phyloP scores from a whole-genome alignment of 2,329 filamentous ascomycete species.

The Fusarium concolor region DNA sequence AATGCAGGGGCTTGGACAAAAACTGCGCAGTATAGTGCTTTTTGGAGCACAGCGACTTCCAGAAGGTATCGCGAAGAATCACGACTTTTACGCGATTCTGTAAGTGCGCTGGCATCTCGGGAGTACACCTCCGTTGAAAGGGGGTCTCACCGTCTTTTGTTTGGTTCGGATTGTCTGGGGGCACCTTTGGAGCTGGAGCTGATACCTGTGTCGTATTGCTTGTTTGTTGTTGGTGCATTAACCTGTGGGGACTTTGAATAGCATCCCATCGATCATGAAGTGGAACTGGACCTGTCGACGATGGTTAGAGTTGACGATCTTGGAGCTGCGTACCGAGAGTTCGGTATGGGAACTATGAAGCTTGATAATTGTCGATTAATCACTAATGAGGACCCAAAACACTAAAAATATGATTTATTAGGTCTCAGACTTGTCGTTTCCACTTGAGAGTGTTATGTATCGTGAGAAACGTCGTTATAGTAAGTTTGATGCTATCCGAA shows the following conservation, averaged over 20 bases:
- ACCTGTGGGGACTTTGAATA: slow-evolving; percentile 27
- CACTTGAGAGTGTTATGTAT: neutral
- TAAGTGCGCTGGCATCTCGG: slow-evolving; percentile 24
- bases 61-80: neutral
- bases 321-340: neutral
- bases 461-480: neutral
- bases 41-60: neutral
- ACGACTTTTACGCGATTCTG: slow-evolving; percentile 19
- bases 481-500: neutral
- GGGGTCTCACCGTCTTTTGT: slow-evolving; percentile 40
- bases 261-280: slow-evolving; percentile 13
- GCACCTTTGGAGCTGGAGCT: slow-evolving; percentile 12
- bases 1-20: slow-evolving; percentile 6
- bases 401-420: neutral
- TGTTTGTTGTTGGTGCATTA: slow-evolving; percentile 33
- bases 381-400: neutral
- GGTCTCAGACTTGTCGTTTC: neutral
- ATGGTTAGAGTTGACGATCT: slow-evolving; percentile 9
- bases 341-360: neutral
- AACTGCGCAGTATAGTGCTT: neutral
- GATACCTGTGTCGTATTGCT: slow-evolving; percentile 29
- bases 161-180: neutral
- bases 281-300: slow-evolving; percentile 14
- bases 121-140: slow-evolving; percentile 28
- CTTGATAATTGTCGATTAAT: neutral